Conservation (phyloP, 1,284 basidiomycete genomes). For the Rhodotorula sp. region DNA sequence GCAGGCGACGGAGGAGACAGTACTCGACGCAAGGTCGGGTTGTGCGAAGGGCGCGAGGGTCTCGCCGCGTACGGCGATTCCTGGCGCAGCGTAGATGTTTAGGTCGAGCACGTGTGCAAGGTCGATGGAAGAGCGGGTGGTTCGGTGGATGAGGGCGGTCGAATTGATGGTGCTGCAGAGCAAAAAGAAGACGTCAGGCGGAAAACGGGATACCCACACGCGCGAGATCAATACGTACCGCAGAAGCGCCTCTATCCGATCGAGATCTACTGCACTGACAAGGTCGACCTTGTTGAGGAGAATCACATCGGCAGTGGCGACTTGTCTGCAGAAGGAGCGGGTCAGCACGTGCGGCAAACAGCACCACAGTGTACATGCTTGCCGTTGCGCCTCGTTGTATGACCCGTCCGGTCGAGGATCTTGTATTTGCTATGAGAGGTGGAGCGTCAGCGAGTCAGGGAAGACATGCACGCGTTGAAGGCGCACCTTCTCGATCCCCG, state of each 20-base stretch:
- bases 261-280: constrained; percentile 53
- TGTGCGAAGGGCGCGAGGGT: constrained; percentile 24
- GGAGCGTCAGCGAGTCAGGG: background rate
- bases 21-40: background rate
- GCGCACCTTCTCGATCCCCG: constrained; percentile 35
- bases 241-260: constrained; percentile 62
- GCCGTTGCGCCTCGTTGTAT: constrained; percentile 63
- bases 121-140: constrained; percentile 65
- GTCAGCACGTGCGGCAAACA: background rate
- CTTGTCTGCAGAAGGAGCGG: constrained; percentile 64
- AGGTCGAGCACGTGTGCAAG: constrained; percentile 74
- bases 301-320: constrained; percentile 84
- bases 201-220: background rate
- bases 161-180: constrained; percentile 67
- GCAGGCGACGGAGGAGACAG: background rate
- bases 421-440: constrained; percentile 69
- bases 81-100: constrained; percentile 64
- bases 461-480: no score
- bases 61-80: constrained; percentile 42
- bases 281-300: constrained; percentile 85
- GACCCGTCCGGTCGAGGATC: constrained; percentile 67
- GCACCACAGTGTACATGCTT: no score
- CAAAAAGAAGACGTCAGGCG: background rate
- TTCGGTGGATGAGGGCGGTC: constrained; percentile 68
- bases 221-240: constrained; percentile 37